phyloP scores from a whole-genome alignment of 2,329 filamentous ascomycete species.

The Pseudogymnoascus sp. region DNA sequence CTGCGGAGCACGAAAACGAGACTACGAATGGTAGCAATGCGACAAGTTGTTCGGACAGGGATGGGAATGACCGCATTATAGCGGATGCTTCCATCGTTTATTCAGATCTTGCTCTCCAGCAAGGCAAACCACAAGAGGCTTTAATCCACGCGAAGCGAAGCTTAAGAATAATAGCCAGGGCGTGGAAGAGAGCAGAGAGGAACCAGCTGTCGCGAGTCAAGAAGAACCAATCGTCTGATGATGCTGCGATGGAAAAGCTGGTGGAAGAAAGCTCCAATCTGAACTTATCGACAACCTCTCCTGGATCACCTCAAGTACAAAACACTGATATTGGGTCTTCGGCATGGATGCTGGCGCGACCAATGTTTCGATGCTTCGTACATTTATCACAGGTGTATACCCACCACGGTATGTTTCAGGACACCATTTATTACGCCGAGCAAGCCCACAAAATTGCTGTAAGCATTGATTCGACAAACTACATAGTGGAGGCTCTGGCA shows the following conservation, averaged over 20 bases:
- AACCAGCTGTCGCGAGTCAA: slow-evolving; percentile 10
- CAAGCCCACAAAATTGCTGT: slow-evolving; percentile 70
- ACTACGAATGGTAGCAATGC: slow-evolving; percentile 16
- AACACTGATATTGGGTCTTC: slow-evolving; percentile 46
- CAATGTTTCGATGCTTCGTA: slow-evolving; percentile 64
- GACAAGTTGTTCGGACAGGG: slow-evolving; percentile 20
- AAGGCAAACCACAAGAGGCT: slow-evolving; percentile 52
- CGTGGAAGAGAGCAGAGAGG: slow-evolving; percentile 32
- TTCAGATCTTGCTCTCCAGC: slow-evolving; percentile 31
- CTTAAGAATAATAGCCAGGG: slow-evolving; percentile 41
- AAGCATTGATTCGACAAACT: slow-evolving; percentile 28
- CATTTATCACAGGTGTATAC: slow-evolving; percentile 74
- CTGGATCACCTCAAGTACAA: slow-evolving; percentile 35
- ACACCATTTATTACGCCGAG: slow-evolving; percentile 82
- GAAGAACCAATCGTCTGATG: slow-evolving; percentile 10
- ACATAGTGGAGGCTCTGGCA: slow-evolving; percentile 47
- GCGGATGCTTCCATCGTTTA: slow-evolving; percentile 34
- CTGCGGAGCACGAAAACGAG: slow-evolving; percentile 25
- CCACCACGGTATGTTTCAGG: slow-evolving; percentile 78
- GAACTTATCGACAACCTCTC: slow-evolving; percentile 33
- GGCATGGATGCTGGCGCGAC: slow-evolving; percentile 74
- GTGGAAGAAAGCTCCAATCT: slow-evolving; percentile 31
- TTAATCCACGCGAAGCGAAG: slow-evolving; percentile 51
- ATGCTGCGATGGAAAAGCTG: slow-evolving; percentile 25
- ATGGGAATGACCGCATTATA: slow-evolving; percentile 25